Base-by-base conservation (phyloP, 2,329 filamentous ascomycete genomes). In the Venturia effusa region DNA sequence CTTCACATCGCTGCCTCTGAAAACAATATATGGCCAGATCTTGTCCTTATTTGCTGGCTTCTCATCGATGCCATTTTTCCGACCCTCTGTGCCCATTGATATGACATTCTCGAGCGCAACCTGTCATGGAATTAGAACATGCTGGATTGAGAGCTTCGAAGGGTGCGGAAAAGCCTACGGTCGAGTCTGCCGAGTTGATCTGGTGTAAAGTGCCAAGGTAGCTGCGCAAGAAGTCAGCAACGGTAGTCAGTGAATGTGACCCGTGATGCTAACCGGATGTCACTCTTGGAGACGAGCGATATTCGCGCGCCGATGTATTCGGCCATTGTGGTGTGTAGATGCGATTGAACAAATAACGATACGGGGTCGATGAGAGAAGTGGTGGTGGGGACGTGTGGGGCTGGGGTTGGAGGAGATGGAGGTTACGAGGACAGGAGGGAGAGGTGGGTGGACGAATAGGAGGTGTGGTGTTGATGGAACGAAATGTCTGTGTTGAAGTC, bases 21-120 rank as follows among this genome's bases (percentile, higher is more conserved):
- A 99, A 68, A 99, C 92, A 73, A 99, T 97, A 79, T 97, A 97
- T 75, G 97, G 94, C 80, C 97, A 99, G 72, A 96, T 84, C 74
- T 90, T 90, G 67, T 94, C 88, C 40, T 90, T 93, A 3, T 34
- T 57, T 27, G 27, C 51, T 17, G 51, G 30, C 65, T 96, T 89
- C 77, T 96, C 92, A 68, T 95, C 89, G 22, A 88, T 87, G 69
- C 88, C 86, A 69, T 83, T 85, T 73, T 88, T 88, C 68, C 94
- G 90, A 64, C 92, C 92, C 79, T 99, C 94, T 37, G 94, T 97
- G 70, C 94, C 94, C 73, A 88, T 95, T 3, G 93, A 97, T 67
- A 87, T 85, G 74, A 99, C 94, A 84, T 96, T 93, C 75, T 99
- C 92, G 68, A 99, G 86, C 51, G 94, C 95, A 72, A 99, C 95